Percentiles rank a stretch among this genome's conserved stretches.
phyloP scores from a whole-genome alignment of 257 asterid species.

The Lycium ferocissimum region DNA sequence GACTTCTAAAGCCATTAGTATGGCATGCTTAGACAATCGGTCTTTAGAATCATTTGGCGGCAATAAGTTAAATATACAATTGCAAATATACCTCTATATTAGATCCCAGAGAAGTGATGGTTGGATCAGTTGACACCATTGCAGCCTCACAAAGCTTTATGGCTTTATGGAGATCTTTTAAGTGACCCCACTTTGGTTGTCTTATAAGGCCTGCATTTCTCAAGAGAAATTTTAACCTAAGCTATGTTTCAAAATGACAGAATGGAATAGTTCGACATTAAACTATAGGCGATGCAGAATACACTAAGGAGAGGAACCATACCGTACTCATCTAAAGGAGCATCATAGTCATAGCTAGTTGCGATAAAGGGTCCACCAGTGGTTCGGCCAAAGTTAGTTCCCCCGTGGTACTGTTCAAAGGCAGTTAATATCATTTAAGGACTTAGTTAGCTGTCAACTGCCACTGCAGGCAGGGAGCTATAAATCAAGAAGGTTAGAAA shows the following conservation, averaged over 20 bases:
- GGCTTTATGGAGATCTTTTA: conserved; percentile 81
- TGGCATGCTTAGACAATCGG: neutral
- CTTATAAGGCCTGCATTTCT: conserved; percentile 59
- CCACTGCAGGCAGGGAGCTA: neutral
- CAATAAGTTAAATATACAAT: neutral
- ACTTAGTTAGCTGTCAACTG: neutral
- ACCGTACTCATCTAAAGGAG: conserved; percentile 96
- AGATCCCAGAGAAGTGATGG: conserved; percentile 65
- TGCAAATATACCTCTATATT: conserved; percentile 63
- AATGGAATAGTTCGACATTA: neutral
- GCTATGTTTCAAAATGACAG: neutral
- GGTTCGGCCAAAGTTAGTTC: conserved; percentile 87
- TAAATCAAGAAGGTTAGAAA: neutral
- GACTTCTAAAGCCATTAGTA: too few relatives aligned
- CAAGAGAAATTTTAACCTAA: neutral
- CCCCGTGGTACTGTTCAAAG: conserved; percentile 80
- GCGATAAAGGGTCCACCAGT: conserved; percentile 89
- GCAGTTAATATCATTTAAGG: conserved; percentile 16
- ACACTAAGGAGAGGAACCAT: conserved; percentile 32
- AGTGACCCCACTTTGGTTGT: conserved; percentile 91
- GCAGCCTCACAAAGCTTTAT: conserved; percentile 88
- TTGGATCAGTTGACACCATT: conserved; percentile 74
- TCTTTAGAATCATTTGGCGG: conserved; percentile 13
- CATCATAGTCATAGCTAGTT: conserved; percentile 92
- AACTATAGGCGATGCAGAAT: neutral